Base-by-base conservation (phyloP, 768 basidiomycete species). In the Cubamyces sp. region DNA sequence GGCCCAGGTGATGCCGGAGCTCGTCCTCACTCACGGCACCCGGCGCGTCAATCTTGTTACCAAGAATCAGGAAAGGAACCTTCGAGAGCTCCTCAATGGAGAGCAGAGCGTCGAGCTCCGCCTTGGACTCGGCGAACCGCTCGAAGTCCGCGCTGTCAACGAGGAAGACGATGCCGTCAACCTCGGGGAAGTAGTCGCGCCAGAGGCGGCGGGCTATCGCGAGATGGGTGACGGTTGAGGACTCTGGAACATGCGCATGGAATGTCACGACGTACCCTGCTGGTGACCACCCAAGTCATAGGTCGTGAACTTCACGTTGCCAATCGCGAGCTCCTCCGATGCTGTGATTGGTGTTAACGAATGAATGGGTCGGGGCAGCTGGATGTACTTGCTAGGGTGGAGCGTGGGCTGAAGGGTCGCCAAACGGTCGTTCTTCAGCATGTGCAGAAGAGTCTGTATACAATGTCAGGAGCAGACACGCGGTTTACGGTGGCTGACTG, bases 101-200 rank as follows among this genome's bases (percentile, higher is more conserved):
- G 61, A 99, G 86, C 65, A 99, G 87, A 6, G 95, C 91, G 73
- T 98, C 96, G 49, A 99, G 87, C 77, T 99, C 97, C 14, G 94
- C 95, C 76, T 98, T 98, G 66, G 93, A 93, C 78, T 98, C 97
- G 8, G 88, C 76, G 78, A 99, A 96, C 45, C 96, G 91, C 79
- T 98, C 97, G 72, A 90, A 89, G 81, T 99, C 97, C 65, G 94
- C 94, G 67, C 88, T 92, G 79, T 99, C 97, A 62, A 99, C 96
- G 60, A 99, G 83, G 86, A 98, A 99, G 72, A 98, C 88, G 70
- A 99, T 98, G 18, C 94, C 96, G 70, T 99, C 95, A 45, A 98
- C 97, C 76, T 98, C 97, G 52, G 97, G 97, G 88, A 99, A 98
- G 81, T 98, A 99, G 77, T 99, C 96, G 61, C 95, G 88, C 97